Evolutionary conservation across 2,329 filamentous ascomycete genomes (phyloP), one percentile per base, ranked within the genome.

Genomic region (Penicillium sp.): DNA sequence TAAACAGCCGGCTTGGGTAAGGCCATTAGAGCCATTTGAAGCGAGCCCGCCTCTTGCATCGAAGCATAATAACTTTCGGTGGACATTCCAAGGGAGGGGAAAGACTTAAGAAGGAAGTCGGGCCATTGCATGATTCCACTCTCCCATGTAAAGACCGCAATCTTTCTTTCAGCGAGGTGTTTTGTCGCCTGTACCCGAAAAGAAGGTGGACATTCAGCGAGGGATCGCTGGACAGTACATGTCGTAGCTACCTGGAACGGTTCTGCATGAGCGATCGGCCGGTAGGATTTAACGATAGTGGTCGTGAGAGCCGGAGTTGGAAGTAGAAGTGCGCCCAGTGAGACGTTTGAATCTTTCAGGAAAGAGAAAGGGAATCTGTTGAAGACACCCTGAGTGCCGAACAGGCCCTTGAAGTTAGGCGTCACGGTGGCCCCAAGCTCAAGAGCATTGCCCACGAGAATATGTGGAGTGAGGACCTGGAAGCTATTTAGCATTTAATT

Each of bases 121-220:
- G 73, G 72, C 73, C 73, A 76, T 1, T 39, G 21, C 20, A 69
- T 43, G n/a, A 62, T 52, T n/a, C 73, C 73, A 52, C 68, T 75
- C 4, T 66, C 66, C 71, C 70, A 74, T 18, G 66, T 64, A 33
- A 66, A 62, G 42, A 68, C 67, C 2, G 63, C 68, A 18, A 66
- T 44, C 27, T 72, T 70, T 20, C 57, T 55, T 5, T 58, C 17
- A 1, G 68, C 67, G 10, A 76, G 54, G 46, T 62, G 54, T 46
- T 68, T 72, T 12, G 61, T 55, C 12, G 70, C 45, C 39, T 70
- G 64, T 7, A 75, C 46, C 17, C 62, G 63, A 15, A 75, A 44
- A 3, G 56, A 59, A 9, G 73, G 73, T 1, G 64, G 66, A 3
- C 47, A 54, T 32, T 63, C 54, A 5, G 55, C 51, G 20, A 68